These are phyloP conservation scores for Tricholoma matsutake DNA, from an alignment of 768 basidiomycete genomes.

Conservation along the genomic window DNA sequence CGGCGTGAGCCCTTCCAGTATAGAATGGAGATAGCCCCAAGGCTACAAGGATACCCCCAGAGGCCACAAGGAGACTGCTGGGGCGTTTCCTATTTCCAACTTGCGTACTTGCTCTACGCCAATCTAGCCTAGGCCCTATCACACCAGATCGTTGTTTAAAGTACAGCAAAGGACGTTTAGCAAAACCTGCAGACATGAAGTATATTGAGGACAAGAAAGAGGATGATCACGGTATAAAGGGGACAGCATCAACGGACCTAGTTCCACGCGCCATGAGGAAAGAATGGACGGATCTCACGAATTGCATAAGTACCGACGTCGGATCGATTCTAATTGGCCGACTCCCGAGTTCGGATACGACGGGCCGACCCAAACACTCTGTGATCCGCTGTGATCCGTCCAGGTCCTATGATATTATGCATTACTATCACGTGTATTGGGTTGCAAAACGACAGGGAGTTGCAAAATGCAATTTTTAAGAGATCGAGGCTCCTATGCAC, in stretches of 20 bases:
- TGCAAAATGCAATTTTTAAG: too few relatives aligned
- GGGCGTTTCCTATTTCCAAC: slow-evolving; percentile 1
- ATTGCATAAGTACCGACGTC: too few relatives aligned
- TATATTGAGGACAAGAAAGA: not conserved
- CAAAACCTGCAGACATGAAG: not conserved
- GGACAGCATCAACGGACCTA: not conserved
- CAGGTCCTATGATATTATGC: too few relatives aligned
- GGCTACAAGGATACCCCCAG: slow-evolving; percentile 12
- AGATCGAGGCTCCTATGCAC: too few relatives aligned
- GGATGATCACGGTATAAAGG: not conserved
- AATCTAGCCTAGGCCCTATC: not conserved
- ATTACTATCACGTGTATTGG: too few relatives aligned
- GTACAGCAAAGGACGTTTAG: not conserved
- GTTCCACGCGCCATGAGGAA: not conserved
- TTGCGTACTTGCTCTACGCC: slow-evolving; percentile 9
- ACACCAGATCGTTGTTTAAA: not conserved
- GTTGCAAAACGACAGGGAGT: too few relatives aligned
- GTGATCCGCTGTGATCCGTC: too few relatives aligned
- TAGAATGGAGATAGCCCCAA: slow-evolving; percentile 14
- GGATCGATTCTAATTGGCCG: too few relatives aligned
- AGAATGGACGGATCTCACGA: not conserved
- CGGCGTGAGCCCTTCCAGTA: slow-evolving; percentile 9
- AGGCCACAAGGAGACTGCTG: slow-evolving; percentile 5
- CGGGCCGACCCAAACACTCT: not conserved
- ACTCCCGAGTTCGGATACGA: not conserved